Evolutionary conservation across 176 grass and related monocot genomes (phyloP), one percentile per base, ranked within the genome.

Genomic region (Paspalum notatum): DNA sequence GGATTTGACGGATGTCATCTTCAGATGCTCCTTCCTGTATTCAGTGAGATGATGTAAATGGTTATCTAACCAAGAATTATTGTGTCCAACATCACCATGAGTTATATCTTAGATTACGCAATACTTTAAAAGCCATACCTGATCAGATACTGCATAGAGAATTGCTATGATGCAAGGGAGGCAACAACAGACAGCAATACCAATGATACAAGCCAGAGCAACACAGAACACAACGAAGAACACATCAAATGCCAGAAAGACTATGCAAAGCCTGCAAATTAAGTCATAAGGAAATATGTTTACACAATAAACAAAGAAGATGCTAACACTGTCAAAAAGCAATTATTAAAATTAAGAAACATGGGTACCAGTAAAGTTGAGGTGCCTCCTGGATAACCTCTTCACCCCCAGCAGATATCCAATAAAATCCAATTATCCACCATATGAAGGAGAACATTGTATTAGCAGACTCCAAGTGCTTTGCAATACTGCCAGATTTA

Each of bases 401-500:
- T 89, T 97, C 79, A 75, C 90, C 88, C 13, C 93, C 93, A 76
- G 83, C 82, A 85, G 89, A 83, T 88, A 97, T 85, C 93, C 85
- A 97, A 72, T 97, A 97, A 87, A 97, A 97, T 79, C 93, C 90
- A 74, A 93, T 87, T 75, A 97, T 91, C 93, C 93, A 97, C 93
- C 93, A 97, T 77, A 93, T 85, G 72, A 97, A 97, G 44, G 90
- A 97, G 84, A 90, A 89, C 90, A 97, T 91, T 24, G 93, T 97
- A 85, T 97, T 97, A 52, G 84, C 84, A 81, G 93, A 97, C 81
- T 93, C 93, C 84, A 89, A 71, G 75, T 91, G 85, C 66, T 90
- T 97, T 57, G 89, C 82, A 47, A 91, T 79, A 75, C 93, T 97
- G 80, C 58, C 51, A 62, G 27, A 79, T 60, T 43, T 72, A 81